Evolutionary conservation across 768 basidiomycete genomes (phyloP), one percentile per base, ranked within the genome.

Genomic region (Russula emetica): DNA sequence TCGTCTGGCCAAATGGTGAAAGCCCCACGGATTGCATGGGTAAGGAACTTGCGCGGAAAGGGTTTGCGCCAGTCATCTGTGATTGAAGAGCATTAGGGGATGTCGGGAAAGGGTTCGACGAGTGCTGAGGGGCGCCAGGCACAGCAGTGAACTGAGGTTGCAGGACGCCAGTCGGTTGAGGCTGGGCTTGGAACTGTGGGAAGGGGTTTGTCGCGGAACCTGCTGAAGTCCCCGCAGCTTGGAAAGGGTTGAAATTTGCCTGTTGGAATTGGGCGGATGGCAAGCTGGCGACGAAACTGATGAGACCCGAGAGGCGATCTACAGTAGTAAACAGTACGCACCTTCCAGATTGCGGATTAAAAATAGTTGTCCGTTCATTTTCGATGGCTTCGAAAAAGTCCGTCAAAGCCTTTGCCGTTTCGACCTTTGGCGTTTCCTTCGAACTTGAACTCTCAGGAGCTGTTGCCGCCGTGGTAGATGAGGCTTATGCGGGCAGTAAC

Each of bases 321-420:
- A 40, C 38, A 16, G 38, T 16, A 10, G 58, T 5, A 26, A 52
- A 49, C 14, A 24, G 50, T 7, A 54, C 75, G 30, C 66, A 85
- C 86, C 82, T 85, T 70, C 80, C 79, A 7, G 81, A 80, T 65
- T 83, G 80, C 8, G 86, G 82, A 65, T 85, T 85, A 72, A 86
- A 87, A 78, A 84, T 84, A n/a, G 83, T 79, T 10, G 85, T 80
- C 71, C 91, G 87, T 61, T 88, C 85, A 59, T 83, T 81, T 72
- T 97, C 94, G 68, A 99, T 96, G 6, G 90, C 83, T 30, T 79
- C 76, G 75, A 99, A 97, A 78, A 99, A 94, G 74, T 98, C 96
- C 22, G 84, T 75, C 60, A 87, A 78, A 36, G 80, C 80, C 61
- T 83, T 84, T 65, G 74, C 78, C 38, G 62, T 67, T n/a, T 74